These are phyloP conservation scores for Trametes sanguinea DNA, from an alignment of 768 basidiomycete genomes.

Conservation along the genomic window DNA sequence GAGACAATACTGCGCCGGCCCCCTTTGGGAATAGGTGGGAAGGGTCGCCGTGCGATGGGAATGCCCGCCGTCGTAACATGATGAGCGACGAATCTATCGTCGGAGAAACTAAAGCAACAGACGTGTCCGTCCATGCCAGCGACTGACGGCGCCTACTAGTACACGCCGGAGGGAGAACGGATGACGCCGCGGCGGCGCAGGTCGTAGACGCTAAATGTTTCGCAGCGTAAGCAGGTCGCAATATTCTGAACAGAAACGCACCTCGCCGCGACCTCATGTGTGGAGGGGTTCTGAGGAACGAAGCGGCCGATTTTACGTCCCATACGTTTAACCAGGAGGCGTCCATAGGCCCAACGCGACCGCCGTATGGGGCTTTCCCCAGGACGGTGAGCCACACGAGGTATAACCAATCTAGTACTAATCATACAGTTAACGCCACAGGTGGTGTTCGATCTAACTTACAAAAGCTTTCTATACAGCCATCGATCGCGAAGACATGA, in stretches of 20 bases:
- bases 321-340: not conserved
- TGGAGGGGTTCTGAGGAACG: constrained; percentile 1
- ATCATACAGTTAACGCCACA: constrained; percentile 14
- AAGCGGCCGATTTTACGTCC: constrained; percentile 8
- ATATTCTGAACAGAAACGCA: constrained; percentile 7
- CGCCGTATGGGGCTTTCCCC: not conserved
- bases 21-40: not conserved
- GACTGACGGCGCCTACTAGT: not conserved
- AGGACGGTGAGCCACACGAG: constrained; percentile 6
- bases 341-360: not conserved
- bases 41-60: constrained; percentile 14
- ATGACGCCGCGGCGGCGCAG: constrained; percentile 4
- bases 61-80: not conserved
- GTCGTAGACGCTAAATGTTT: constrained; percentile 4
- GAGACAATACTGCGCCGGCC: not conserved
- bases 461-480: constrained; percentile 14
- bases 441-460: constrained; percentile 13
- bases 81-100: constrained; percentile 8
- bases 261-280: constrained; percentile 13
- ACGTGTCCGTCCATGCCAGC: not conserved
- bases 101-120: constrained; percentile 14
- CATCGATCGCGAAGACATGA: constrained; percentile 1
- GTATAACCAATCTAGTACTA: constrained; percentile 15
- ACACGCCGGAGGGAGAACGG: not conserved
- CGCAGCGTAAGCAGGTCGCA: constrained; percentile 4